These are phyloP conservation scores for Aspergillus neoniger DNA, from an alignment of 2,329 filamentous ascomycete species.

Conservation along the genomic window DNA sequence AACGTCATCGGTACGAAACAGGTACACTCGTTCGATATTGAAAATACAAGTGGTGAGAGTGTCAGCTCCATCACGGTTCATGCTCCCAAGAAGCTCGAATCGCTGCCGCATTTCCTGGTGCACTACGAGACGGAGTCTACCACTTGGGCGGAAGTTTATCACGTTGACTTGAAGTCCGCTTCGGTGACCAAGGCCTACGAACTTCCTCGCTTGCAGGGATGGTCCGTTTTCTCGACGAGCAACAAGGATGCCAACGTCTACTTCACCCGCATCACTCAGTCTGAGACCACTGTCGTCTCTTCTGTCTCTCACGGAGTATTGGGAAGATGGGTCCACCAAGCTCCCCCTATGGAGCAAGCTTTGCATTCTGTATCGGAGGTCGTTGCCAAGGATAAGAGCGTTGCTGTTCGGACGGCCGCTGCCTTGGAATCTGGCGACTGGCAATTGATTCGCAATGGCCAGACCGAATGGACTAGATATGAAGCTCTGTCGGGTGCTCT, in stretches of 20 bases:
- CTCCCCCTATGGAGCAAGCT: constrained; percentile 49
- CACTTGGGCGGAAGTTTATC: constrained; percentile 83
- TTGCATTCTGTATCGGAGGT: constrained; percentile 79
- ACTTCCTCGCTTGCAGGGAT: constrained; percentile 69
- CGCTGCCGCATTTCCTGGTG: constrained; percentile 79
- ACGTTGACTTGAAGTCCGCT: constrained; percentile 71
- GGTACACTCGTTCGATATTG: constrained; percentile 40
- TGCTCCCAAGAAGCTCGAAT: constrained; percentile 70
- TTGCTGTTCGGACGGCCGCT: constrained; percentile 76
- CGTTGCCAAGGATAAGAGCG: constrained; percentile 69
- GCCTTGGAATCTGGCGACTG: constrained; percentile 70
- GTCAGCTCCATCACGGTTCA: constrained; percentile 66
- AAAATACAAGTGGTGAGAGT: constrained; percentile 43
- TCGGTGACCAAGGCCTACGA: constrained; percentile 76
- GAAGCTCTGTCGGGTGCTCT: constrained; percentile 81
- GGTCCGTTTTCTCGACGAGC: constrained; percentile 76
- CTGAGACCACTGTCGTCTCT: constrained; percentile 72
- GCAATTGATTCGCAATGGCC: constrained; percentile 80
- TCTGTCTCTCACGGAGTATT: constrained; percentile 76
- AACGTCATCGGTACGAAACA: constrained; percentile 49
- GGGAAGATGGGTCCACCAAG: constrained; percentile 68
- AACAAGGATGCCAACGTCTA: constrained; percentile 79
- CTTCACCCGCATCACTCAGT: constrained; percentile 78
- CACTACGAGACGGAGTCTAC: constrained; percentile 70
- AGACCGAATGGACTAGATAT: constrained; percentile 73